phyloP scores from a whole-genome alignment of 352 stramenopile species.

The Nothophytophthora sp. region DNA sequence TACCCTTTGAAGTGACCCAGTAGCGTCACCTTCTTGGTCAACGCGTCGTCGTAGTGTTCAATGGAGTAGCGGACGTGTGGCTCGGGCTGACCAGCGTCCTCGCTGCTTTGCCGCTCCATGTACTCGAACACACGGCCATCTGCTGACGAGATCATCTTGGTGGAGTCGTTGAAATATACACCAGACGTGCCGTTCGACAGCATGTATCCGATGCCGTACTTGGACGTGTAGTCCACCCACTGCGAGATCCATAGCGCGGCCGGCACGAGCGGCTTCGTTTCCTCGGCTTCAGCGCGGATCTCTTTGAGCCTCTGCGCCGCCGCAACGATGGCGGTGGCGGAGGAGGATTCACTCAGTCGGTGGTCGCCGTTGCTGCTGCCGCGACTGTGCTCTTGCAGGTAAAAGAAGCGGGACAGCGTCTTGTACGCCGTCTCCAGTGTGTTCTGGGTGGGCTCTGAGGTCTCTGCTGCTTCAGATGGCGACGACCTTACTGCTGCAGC shows the following conservation, averaged over 20 bases:
- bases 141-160: slow-evolving; percentile 95
- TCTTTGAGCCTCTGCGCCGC: slow-evolving; percentile 69
- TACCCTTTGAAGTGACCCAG: slow-evolving; percentile 98
- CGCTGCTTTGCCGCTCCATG: slow-evolving; percentile 85
- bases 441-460: slow-evolving; percentile 15
- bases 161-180: slow-evolving; percentile 99
- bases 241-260: slow-evolving; percentile 93
- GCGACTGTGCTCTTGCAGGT: slow-evolving; percentile 50
- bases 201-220: slow-evolving; percentile 99
- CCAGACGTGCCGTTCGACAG: slow-evolving; percentile 94
- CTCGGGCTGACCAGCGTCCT: slow-evolving; percentile 21
- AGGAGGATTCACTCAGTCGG: slow-evolving; percentile 61
- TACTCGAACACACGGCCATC: slow-evolving; percentile 94
- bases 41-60: slow-evolving; percentile 74
- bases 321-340: slow-evolving; percentile 54
- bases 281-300: slow-evolving; percentile 51
- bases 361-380: slow-evolving; percentile 30
- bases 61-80: slow-evolving; percentile 43
- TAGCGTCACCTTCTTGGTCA: slow-evolving; percentile 99
- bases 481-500: slow-evolving; percentile 2
- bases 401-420: slow-evolving; percentile 66
- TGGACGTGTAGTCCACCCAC: slow-evolving; percentile 99
- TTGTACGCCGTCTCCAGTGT: slow-evolving; percentile 57
- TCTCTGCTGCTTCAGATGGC: slow-evolving; percentile 4
- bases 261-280: slow-evolving; percentile 27